Percentiles rank a stretch among this genome's conserved stretches.
Conservation (phyloP, 2,329 filamentous ascomycete species). For the Aurifilum marmelostoma region DNA sequence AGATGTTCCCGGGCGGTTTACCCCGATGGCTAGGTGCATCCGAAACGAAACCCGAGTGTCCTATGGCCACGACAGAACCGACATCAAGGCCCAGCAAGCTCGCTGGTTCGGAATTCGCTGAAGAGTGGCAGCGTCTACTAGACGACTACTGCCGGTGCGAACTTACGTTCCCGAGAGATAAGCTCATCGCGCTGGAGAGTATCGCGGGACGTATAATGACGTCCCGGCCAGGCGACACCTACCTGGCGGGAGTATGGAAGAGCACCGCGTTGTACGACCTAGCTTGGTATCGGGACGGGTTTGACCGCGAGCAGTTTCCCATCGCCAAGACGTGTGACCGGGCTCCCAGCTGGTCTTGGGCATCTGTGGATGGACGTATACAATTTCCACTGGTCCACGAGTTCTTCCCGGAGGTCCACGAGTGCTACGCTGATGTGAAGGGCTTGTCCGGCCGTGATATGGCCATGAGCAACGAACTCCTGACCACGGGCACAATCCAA, state of each 20-base stretch:
- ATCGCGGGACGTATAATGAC: slow-evolving; percentile 3
- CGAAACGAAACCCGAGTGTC: slow-evolving; percentile 1
- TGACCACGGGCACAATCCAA: neutral
- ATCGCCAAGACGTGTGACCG: neutral
- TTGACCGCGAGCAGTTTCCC: neutral
- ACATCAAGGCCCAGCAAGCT: neutral
- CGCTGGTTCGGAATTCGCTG: neutral
- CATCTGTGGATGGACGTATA: neutral
- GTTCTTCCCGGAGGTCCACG: neutral
- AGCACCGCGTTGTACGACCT: slow-evolving; percentile 3
- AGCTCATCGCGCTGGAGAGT: slow-evolving; percentile 2
- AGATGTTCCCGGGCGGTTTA: neutral
- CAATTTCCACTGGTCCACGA: neutral
- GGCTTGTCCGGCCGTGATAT: neutral
- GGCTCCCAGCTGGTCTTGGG: slow-evolving; percentile 3
- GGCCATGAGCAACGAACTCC: neutral
- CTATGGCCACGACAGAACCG: slow-evolving; percentile 1
- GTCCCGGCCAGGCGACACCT: neutral
- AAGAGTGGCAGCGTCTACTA: neutral
- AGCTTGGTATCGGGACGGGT: neutral
- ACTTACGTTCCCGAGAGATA: slow-evolving; percentile 4
- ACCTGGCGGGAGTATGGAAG: slow-evolving; percentile 3
- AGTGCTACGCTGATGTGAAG: slow-evolving; percentile 5
- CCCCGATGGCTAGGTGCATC: neutral
- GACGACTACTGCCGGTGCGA: neutral